A percentile compares a stretch with the other conserved stretches of the same genome.
phyloP scores from a whole-genome alignment of 108 stramenopile genomes.

The Nitzschia palea region DNA sequence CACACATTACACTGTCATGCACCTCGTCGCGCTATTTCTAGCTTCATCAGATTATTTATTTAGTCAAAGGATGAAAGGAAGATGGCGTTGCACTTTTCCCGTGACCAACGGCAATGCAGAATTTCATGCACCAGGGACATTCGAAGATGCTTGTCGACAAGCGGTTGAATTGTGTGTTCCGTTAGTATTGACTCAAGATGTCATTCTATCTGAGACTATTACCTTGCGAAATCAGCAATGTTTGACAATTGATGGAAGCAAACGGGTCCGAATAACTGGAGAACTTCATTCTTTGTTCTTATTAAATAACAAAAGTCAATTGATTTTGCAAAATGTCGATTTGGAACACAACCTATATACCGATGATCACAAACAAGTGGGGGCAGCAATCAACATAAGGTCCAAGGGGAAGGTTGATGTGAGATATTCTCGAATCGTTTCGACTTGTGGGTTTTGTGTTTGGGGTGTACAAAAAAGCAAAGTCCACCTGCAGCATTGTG shows the following conservation, averaged over 20 bases:
- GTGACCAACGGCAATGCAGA: too few species aligned
- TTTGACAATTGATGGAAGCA: slow-evolving; percentile 12
- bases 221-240: slow-evolving; percentile 11
- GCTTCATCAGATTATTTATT: too few species aligned
- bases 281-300: slow-evolving; percentile 28
- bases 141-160: slow-evolving; percentile 13
- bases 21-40: too few species aligned
- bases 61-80: too few species aligned
- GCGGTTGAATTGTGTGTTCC: slow-evolving; percentile 14
- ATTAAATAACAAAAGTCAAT: slow-evolving; percentile 25
- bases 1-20: too few species aligned
- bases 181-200: slow-evolving; percentile 13
- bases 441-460: slow-evolving; percentile 27
- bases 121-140: too few species aligned
- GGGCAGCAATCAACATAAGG: slow-evolving; percentile 36
- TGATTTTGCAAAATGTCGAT: slow-evolving; percentile 25
- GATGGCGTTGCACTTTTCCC: too few species aligned
- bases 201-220: slow-evolving; percentile 9
- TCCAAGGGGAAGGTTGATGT: slow-evolving; percentile 10
- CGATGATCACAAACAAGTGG: slow-evolving; percentile 27
- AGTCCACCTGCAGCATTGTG: slow-evolving; percentile 10
- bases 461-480: slow-evolving; percentile 41
- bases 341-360: slow-evolving; percentile 14
- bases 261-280: slow-evolving; percentile 11
- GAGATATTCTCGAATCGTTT: background rate